phyloP scores from a whole-genome alignment of 208 protist genomes.

The Trypanosomatidae sp. region DNA sequence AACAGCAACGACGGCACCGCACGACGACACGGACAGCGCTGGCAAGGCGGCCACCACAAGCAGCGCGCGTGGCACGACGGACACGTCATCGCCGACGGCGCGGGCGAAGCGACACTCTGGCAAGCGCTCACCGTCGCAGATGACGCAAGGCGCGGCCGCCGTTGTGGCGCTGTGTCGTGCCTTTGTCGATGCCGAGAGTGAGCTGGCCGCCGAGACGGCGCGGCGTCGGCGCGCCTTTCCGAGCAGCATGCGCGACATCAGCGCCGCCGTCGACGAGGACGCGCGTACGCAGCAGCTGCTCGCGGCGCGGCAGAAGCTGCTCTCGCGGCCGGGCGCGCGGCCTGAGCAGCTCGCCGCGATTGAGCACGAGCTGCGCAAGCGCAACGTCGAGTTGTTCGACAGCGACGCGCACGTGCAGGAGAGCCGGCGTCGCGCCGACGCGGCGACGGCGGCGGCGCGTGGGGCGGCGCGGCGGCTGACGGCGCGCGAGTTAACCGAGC shows the following conservation, averaged over 20 bases:
- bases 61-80: too few species aligned
- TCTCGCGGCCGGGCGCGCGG: conserved; percentile 6
- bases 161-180: not conserved
- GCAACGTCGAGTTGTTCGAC: conserved; percentile 32
- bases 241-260: conserved; percentile 32
- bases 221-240: conserved; percentile 12
- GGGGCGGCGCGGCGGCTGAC: conserved; percentile 9
- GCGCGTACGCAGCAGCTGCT: conserved; percentile 19
- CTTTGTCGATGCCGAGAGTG: not conserved
- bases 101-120: too few species aligned
- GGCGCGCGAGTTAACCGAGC: conserved; percentile 15
- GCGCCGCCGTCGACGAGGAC: conserved; percentile 21
- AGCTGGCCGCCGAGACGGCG: conserved; percentile 7
- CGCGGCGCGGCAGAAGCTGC: conserved; percentile 11
- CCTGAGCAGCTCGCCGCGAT: conserved; percentile 21
- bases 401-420: conserved; percentile 27
- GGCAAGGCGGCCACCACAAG: too few species aligned
- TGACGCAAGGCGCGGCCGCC: conserved; percentile 2
- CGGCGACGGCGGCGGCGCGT: not conserved
- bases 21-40: conserved; percentile 4
- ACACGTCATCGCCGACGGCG: too few species aligned
- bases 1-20: conserved; percentile 2
- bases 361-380: conserved; percentile 27
- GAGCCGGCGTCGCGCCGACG: too few species aligned
- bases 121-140: not conserved